Conservation (phyloP, 1,284 basidiomycete genomes). For the Rhodofomes roseus region DNA sequence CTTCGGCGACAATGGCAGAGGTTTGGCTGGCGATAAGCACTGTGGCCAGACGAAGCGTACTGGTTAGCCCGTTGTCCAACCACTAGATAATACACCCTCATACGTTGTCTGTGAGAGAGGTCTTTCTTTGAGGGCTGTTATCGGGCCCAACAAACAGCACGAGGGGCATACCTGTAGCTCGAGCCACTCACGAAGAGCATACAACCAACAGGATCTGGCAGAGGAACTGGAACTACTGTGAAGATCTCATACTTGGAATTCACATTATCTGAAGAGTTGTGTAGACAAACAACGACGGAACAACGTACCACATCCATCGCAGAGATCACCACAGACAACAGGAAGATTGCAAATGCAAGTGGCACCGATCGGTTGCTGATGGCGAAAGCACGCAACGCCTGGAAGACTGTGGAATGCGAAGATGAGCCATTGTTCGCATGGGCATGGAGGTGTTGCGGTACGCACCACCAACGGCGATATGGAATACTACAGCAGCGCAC, state of each 20-base stretch:
- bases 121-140: too few species aligned
- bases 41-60: background rate
- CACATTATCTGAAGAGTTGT: background rate
- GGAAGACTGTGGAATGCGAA: background rate
- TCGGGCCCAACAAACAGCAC: too few species aligned
- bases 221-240: background rate
- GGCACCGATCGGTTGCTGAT: background rate
- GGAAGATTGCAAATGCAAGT: background rate
- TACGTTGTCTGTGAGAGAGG: too few species aligned
- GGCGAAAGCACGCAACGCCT: background rate
- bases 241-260: background rate
- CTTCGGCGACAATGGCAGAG: background rate
- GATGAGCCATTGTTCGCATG: background rate
- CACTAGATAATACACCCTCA: too few species aligned
- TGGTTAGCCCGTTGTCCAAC: too few species aligned
- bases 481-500: too few species aligned
- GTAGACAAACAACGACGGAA: background rate
- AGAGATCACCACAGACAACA: background rate
- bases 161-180: too few species aligned
- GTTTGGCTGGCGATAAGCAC: background rate
- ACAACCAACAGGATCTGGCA: background rate
- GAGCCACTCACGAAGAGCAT: too few species aligned
- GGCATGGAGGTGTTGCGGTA: background rate
- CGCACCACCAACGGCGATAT: background rate
- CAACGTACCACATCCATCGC: background rate